Percentiles rank a stretch among this genome's conserved stretches.
Conservation (phyloP, 2,329 filamentous ascomycete genomes). For the Aspergillus ibericus region DNA sequence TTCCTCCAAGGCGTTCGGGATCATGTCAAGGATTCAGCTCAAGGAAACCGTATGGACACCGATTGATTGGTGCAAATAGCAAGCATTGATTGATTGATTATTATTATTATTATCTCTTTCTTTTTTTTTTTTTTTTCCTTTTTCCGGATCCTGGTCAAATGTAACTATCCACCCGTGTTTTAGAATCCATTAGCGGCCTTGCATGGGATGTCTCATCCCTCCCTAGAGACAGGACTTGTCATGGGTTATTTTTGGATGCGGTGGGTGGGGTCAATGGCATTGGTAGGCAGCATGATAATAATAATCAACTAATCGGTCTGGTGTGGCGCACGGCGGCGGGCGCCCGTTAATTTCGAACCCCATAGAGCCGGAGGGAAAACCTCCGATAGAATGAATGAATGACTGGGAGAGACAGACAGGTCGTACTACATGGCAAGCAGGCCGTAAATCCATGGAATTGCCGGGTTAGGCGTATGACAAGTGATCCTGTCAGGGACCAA, state of each 20-base stretch:
- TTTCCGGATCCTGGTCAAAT: background rate
- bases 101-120: constrained; percentile 19
- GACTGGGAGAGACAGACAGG: too few relatives aligned
- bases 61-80: constrained; percentile 29
- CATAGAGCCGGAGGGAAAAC: background rate
- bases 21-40: constrained; percentile 62
- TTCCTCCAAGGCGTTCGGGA: constrained; percentile 88
- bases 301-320: background rate
- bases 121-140: background rate
- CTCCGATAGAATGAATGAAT: background rate
- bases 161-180: background rate
- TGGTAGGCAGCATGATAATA: constrained; percentile 8
- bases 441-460: background rate
- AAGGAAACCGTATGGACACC: constrained; percentile 45
- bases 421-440: too few relatives aligned
- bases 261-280: constrained; percentile 3
- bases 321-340: constrained; percentile 1
- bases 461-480: background rate
- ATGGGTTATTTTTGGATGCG: constrained; percentile 8
- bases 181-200: constrained; percentile 5
- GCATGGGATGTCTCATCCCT: constrained; percentile 2
- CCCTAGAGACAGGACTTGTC: background rate
- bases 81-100: constrained; percentile 2
- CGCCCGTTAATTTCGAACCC: background rate
- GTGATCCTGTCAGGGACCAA: constrained; percentile 1